Evolutionary conservation across 176 grass and related monocot genomes (phyloP).

Genomic region (Microstegium vimineum): DNA sequence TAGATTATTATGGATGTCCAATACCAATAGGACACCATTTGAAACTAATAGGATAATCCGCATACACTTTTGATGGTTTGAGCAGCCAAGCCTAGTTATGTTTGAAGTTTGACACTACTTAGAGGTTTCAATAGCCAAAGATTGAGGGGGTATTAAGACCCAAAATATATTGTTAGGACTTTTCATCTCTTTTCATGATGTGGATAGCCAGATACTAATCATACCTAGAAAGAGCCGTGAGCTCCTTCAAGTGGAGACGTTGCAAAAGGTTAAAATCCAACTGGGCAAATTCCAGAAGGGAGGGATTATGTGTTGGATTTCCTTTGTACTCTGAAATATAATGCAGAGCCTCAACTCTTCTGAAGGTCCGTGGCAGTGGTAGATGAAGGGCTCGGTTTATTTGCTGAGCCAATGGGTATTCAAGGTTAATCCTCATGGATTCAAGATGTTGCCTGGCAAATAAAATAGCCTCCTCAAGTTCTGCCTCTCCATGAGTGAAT

Average conservation of each 20-base stretch:
- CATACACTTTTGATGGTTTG: too few relatives aligned
- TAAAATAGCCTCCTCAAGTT: conserved; percentile 12
- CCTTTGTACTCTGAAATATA: conserved; percentile 22
- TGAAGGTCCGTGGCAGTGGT: conserved; percentile 19
- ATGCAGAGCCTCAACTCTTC: conserved; percentile 10
- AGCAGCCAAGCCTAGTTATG: too few relatives aligned
- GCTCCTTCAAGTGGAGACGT: conserved; percentile 28
- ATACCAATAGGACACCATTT: not conserved
- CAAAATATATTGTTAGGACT: not conserved
- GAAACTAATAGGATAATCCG: too few relatives aligned
- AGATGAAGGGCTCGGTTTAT: conserved; percentile 26
- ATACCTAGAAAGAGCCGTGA: conserved; percentile 38
- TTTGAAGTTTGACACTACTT: not conserved
- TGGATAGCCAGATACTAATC: not conserved
- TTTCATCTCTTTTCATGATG: not conserved
- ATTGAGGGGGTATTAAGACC: not conserved
- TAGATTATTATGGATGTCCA: not conserved
- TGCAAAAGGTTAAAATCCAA: conserved; percentile 31
- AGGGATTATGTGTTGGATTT: not conserved
- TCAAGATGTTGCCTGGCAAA: conserved; percentile 16
- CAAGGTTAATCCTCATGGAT: not conserved
- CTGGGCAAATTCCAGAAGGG: conserved; percentile 27
- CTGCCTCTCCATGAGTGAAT: conserved; percentile 20
- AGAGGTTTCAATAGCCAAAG: not conserved
- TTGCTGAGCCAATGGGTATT: conserved; percentile 11